These are phyloP conservation scores for Thuja plicata DNA, from an alignment of 83 land plant species.

Conservation along the genomic window DNA sequence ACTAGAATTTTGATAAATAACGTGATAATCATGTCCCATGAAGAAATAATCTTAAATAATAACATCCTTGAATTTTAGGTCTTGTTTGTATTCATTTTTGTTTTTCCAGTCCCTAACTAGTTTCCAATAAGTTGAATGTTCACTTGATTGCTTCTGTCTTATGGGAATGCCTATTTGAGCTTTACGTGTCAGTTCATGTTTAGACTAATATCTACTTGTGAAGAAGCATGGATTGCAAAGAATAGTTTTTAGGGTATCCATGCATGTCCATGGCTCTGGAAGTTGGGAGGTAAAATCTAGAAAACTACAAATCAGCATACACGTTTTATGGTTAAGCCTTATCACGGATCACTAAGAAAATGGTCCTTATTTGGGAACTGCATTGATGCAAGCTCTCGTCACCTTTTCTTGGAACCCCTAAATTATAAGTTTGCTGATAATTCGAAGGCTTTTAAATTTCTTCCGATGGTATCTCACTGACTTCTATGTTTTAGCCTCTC, in stretches of 20 bases:
- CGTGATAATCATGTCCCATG: not conserved
- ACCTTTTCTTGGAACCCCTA: not conserved
- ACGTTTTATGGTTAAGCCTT: not conserved
- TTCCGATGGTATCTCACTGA: not conserved
- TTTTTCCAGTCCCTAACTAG: not conserved
- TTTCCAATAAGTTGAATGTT: not conserved
- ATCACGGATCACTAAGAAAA: not conserved
- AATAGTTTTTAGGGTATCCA: not conserved
- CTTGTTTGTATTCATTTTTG: not conserved
- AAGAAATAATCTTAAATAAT: not conserved
- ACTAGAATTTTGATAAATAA: not conserved
- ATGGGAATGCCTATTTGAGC: not conserved
- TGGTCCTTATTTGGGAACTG: not conserved
- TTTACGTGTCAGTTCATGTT: not conserved
- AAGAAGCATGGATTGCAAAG: not conserved
- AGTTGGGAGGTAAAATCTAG: not conserved
- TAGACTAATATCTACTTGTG: not conserved
- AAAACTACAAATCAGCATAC: not conserved
- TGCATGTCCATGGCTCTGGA: not conserved
- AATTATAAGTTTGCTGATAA: not conserved
- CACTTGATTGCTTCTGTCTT: not conserved
- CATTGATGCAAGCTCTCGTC: not conserved
- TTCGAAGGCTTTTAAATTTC: not conserved
- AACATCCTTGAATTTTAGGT: not conserved
- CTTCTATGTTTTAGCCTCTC: not conserved